Base-by-base conservation (phyloP, 768 basidiomycete genomes). In the Rhizopogon vulgaris region DNA sequence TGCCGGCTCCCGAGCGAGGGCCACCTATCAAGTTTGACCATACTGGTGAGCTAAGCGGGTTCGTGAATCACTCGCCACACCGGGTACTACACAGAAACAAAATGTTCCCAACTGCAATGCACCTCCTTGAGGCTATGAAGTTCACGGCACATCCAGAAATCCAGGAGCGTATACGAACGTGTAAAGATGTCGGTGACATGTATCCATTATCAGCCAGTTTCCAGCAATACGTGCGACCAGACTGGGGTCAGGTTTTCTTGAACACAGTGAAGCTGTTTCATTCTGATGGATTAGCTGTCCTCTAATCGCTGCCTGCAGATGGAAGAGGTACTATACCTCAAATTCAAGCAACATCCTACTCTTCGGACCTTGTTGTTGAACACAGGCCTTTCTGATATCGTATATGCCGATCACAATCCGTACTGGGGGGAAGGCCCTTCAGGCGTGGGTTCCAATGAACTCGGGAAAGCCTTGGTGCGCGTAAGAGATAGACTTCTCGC, bases 81-180 rank as follows among this genome's bases (percentile, higher is more conserved):
- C 73, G 72, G 4, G 76, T 92, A 18, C 50, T 81, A 49, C 83
- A 81, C 63, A 63, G 73, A 34, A 73, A 79, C 30, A 71, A 70
- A 49, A 64, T 67, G 38, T 92, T 83, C 58, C 85, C 85, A 2
- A 85, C 81, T 2, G 89, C 84, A 9, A 65, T 82, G 58, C 89
- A 91, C 57, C 73, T 91, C n/a, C 77, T 81, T 49, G 87, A 91
- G 66, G 87, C 87, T 8, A 70, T 86, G 60, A 86, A 86, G 63
- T 91, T 82, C 64, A 60, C 80, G 36, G 64, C 71, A 18, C 70
- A 71, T 3, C 79, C 78, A 0, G 75, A 78, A 0, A 58, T 85
- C 15, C 80, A 81, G 10, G 82, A 87, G 51, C 58, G 60, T 27
- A 84, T 90, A 51, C 73, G 85, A 48, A 59, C 54, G 11, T 69